Evolutionary conservation across 2,329 filamentous ascomycete genomes (phyloP).

Genomic region (Ophiostoma piceae): DNA sequence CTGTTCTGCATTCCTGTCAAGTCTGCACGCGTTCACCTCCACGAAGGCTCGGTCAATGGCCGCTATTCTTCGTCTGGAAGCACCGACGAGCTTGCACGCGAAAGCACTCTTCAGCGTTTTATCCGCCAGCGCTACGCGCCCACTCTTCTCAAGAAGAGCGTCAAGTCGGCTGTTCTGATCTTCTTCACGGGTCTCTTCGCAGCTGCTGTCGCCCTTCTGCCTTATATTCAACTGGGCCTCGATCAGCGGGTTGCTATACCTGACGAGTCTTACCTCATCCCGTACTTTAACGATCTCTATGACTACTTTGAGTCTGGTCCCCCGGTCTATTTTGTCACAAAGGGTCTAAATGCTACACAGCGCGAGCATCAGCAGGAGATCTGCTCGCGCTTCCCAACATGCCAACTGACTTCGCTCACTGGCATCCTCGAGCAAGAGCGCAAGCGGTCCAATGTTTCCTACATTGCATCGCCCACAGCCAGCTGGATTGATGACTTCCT

Average conservation of each 20-base stretch:
- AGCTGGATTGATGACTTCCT: constrained; percentile 98
- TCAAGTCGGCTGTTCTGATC: constrained; percentile 70
- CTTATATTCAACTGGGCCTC: constrained; percentile 76
- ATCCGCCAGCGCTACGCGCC: constrained; percentile 90
- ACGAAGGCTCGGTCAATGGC: constrained; percentile 39
- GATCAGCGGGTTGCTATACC: constrained; percentile 95
- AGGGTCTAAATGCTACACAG: constrained; percentile 71
- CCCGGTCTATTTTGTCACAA: constrained; percentile 92
- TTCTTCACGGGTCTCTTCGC: constrained; percentile 85
- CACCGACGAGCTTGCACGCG: constrained; percentile 68
- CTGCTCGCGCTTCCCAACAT: constrained; percentile 87
- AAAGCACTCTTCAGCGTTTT: constrained; percentile 76
- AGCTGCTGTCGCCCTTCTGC: constrained; percentile 76
- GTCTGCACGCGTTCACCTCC: constrained; percentile 63
- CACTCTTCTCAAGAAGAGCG: constrained; percentile 68
- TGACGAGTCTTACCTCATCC: constrained; percentile 87
- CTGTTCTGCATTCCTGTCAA: constrained; percentile 83
- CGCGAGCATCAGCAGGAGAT: constrained; percentile 74
- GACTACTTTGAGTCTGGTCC: constrained; percentile 86
- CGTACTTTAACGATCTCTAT: constrained; percentile 95
- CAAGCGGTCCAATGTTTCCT: constrained; percentile 81
- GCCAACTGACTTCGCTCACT: constrained; percentile 73
- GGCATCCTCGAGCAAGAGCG: constrained; percentile 93
- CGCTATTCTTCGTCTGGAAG: constrained; percentile 44
- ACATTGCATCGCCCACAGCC: constrained; percentile 79